A percentile compares a stretch with the other conserved stretches of the same genome.
These are phyloP conservation scores for Sungouiella thailandica DNA, from an alignment of 805 yeast genomes.

Conservation along the genomic window DNA sequence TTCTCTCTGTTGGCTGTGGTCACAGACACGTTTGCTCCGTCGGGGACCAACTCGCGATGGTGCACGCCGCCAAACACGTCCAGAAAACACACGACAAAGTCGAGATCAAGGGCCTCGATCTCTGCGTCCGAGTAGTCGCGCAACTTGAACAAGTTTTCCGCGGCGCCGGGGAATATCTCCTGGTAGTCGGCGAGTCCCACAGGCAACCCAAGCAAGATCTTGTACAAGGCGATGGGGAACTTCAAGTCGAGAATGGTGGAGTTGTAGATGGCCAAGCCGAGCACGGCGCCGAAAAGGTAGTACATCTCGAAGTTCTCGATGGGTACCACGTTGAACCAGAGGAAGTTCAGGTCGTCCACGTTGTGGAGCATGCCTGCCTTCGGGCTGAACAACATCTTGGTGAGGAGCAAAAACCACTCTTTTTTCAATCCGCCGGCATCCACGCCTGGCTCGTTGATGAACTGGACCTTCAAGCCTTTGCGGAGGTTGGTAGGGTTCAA, in stretches of 20 bases:
- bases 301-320: constrained; percentile 49
- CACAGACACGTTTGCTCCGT: constrained; percentile 56
- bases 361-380: constrained; percentile 60
- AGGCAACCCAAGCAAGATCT: constrained; percentile 56
- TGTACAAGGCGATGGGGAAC: constrained; percentile 74
- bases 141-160: constrained; percentile 27
- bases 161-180: constrained; percentile 67
- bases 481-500: constrained; percentile 55
- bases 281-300: constrained; percentile 74
- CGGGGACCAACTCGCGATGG: constrained; percentile 48
- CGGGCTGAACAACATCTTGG: constrained; percentile 66
- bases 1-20: constrained; percentile 51
- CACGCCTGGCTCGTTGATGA: constrained; percentile 83
- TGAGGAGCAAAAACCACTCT: constrained; percentile 85
- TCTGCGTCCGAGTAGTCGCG: constrained; percentile 22
- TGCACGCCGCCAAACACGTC: constrained; percentile 42
- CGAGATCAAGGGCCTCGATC: constrained; percentile 41
- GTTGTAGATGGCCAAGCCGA: constrained; percentile 89
- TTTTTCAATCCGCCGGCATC: constrained; percentile 94
- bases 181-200: constrained; percentile 59
- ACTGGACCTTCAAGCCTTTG: constrained; percentile 73
- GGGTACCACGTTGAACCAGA: constrained; percentile 68
- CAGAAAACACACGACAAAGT: constrained; percentile 58
- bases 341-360: constrained; percentile 61
- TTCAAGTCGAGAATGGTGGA: constrained; percentile 79